These are phyloP conservation scores for Cryptosporidium tyzzeri DNA, from an alignment of 169 alveolate genomes.

Conservation along the genomic window DNA sequence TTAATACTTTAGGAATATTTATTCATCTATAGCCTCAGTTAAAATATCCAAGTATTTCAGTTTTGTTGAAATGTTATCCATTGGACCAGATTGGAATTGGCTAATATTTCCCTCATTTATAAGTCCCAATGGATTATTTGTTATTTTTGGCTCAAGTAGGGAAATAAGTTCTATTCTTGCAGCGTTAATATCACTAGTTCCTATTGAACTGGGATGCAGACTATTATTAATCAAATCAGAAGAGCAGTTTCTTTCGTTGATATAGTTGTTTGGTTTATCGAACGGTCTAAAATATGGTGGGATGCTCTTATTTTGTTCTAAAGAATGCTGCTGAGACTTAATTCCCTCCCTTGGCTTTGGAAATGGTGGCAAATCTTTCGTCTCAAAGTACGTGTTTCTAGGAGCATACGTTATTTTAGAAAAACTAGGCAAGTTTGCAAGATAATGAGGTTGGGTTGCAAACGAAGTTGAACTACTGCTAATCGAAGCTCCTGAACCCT, in stretches of 20 bases:
- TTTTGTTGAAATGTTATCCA: constrained; percentile 59
- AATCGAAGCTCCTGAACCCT: constrained; percentile 46
- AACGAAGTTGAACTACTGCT: constrained; percentile 23
- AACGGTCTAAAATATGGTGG: constrained; percentile 76
- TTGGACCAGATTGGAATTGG: constrained; percentile 27
- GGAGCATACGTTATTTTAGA: constrained; percentile 74
- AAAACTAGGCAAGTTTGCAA: constrained; percentile 71
- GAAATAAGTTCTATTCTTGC: constrained; percentile 37
- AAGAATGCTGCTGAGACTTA: neutral
- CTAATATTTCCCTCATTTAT: neutral
- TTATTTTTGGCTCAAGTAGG: constrained; percentile 16
- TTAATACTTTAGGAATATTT: neutral
- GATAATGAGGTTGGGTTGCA: constrained; percentile 75
- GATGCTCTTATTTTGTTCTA: constrained; percentile 34
- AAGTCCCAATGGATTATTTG: neutral
- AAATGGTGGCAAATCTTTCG: constrained; percentile 67
- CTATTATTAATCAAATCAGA: neutral
- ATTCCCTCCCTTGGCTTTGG: constrained; percentile 61
- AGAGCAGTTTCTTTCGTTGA: neutral
- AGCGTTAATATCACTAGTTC: constrained; percentile 4
- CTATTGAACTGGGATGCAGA: neutral
- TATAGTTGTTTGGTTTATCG: neutral
- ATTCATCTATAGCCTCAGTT: constrained; percentile 72
- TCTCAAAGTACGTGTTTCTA: constrained; percentile 55
- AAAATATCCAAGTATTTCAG: constrained; percentile 60